Percentiles rank a stretch among this genome's conserved stretches.
phyloP scores from a whole-genome alignment of 2,329 filamentous ascomycete species.

The Neofusicoccum sp. region DNA sequence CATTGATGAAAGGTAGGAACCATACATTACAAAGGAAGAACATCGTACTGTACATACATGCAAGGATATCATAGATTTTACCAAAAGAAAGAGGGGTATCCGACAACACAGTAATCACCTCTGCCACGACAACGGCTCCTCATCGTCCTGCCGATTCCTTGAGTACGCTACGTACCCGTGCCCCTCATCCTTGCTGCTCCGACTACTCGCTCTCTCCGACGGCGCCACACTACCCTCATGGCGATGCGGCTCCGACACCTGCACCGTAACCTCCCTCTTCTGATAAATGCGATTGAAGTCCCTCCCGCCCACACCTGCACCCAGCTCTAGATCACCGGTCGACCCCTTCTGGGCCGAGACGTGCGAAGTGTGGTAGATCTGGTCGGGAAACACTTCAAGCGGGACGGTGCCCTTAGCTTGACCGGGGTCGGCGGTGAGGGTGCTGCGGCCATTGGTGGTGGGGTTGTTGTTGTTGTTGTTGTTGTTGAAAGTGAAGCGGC shows the following conservation, averaged over 20 bases:
- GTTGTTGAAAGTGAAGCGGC: constrained; percentile 6
- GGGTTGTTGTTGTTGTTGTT: too few species aligned
- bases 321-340: neutral
- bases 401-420: neutral
- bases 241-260: constrained; percentile 4
- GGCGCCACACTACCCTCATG: neutral
- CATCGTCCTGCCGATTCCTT: neutral
- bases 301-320: neutral
- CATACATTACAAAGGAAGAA: too few species aligned
- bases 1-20: too few species aligned
- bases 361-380: neutral
- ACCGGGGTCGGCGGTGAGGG: neutral
- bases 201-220: neutral
- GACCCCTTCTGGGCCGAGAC: neutral
- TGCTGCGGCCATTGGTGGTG: neutral
- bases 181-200: neutral
- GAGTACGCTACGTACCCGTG: neutral
- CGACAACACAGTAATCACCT: neutral
- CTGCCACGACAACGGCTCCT: neutral
- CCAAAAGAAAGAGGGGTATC: too few species aligned
- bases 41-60: too few species aligned
- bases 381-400: neutral
- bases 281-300: constrained; percentile 1
- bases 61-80: too few species aligned
- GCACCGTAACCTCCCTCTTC: constrained; percentile 11